Evolutionary conservation across 164 flowering plant genomes (phyloP), one percentile per base, ranked within the genome.

Genomic region (Cinnamomum chago): DNA sequence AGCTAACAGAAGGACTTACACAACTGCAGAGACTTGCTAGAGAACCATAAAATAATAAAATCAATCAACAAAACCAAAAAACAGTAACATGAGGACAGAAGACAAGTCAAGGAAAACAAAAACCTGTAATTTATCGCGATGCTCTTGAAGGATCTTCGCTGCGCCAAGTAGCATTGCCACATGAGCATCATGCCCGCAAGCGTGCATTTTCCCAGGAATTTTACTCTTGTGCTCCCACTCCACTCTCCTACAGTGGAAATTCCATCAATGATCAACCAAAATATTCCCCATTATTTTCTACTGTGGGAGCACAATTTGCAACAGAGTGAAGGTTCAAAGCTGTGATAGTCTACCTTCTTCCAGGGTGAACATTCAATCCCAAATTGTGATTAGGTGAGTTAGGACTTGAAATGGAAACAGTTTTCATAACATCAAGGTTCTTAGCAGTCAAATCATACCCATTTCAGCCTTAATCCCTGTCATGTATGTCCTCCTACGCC

Each of bases 81-180:
- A 40, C 10, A 9, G 17, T 55, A 55, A 55, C 5, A 55, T 15
- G n/a, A 55, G n/a, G 60, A 6, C 60, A 55, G n/a, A 20, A 55
- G n/a, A 14, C 60, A 55, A 55, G 60, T 55, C 60, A 55, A 15
- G n/a, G 60, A 20, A 55, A 55, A 55, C 60, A 15, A 15, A 17
- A 47, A 81, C 83, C 77, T 70, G 72, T 72, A 79, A 68, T 22
- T 79, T 47, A 4, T 79, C 74, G 3, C 68, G 79, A 71, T 74
- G 77, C 67, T 79, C 71, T 68, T 81, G 79, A 68, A 81, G 83
- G 75, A 81, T 79, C 70, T 76, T 81, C 0, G 83, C 83, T 3
- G 97, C 97, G 47, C 94, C 97, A 55, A 90, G 91, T 62, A 92
- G 84, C 93, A 90, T 90, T 18, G 97, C 81, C 3, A 84, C 89